phyloP scores from a whole-genome alignment of 208 protist species.

The Trypanosoma brucei region DNA sequence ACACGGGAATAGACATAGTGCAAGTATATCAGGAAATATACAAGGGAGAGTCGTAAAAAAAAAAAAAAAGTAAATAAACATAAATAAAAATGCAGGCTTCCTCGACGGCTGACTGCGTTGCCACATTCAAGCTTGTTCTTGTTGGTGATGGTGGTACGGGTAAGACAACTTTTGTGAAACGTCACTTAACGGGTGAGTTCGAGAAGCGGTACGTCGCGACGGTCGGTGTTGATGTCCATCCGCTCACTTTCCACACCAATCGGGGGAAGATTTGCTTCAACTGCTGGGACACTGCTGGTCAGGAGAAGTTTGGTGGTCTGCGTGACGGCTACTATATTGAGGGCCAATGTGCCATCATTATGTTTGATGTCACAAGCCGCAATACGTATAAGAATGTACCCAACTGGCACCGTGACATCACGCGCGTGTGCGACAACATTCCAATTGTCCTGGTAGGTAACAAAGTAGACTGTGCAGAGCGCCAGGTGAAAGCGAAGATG shows the following conservation, averaged over 20 bases:
- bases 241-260: constrained; percentile 98
- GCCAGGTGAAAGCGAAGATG: constrained; percentile 99
- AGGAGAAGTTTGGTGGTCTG: constrained; percentile 99
- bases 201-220: constrained; percentile 99
- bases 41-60: background rate
- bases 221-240: constrained; percentile 96
- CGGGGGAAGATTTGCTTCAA: constrained; percentile 98
- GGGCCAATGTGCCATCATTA: constrained; percentile 99
- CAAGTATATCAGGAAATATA: background rate
- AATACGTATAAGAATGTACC: constrained; percentile 99
- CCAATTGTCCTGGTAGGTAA: constrained; percentile 99
- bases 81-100: constrained; percentile 20
- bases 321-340: constrained; percentile 99
- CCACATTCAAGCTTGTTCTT: constrained; percentile 98
- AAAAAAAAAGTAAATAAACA: constrained; percentile 12
- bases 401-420: constrained; percentile 99
- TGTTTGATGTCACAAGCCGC: constrained; percentile 99
- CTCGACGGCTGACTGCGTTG: constrained; percentile 47
- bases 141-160: constrained; percentile 99
- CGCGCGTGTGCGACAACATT: constrained; percentile 99
- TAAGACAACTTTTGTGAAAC: constrained; percentile 99
- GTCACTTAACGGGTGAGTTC: constrained; percentile 99
- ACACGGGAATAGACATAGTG: background rate
- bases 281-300: constrained; percentile 99
- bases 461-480: constrained; percentile 99